phyloP scores from a whole-genome alignment of 805 yeast genomes.

The Kodamaea kaohsiungensis region DNA sequence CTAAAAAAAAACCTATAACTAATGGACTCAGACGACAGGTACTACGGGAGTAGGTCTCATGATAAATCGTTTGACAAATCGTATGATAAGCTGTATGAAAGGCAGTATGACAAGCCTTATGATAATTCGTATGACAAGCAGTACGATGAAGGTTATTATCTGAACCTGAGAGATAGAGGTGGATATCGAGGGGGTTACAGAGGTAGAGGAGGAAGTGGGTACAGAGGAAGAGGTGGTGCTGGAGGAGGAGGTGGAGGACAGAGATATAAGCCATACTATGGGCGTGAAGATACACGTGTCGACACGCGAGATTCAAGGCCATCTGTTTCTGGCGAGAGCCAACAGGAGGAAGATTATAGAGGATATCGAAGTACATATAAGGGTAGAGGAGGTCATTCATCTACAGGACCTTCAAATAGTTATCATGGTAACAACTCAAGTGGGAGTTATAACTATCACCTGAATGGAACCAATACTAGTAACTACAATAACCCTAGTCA shows the following conservation, averaged over 20 bases:
- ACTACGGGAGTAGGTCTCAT: background rate
- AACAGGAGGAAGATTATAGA: background rate
- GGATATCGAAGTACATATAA: background rate
- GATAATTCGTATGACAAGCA: background rate
- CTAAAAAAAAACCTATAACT: background rate
- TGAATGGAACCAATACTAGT: background rate
- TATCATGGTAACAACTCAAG: background rate
- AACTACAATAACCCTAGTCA: background rate
- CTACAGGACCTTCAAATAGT: background rate
- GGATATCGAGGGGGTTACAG: slow-evolving; percentile 20
- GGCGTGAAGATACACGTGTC: background rate
- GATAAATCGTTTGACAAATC: slow-evolving; percentile 2
- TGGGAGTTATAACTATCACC: background rate
- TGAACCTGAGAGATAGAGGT: slow-evolving; percentile 13
- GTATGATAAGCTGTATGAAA: slow-evolving; percentile 3
- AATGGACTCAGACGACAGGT: background rate
- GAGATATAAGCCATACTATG: background rate
- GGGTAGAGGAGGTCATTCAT: background rate
- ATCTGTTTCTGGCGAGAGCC: background rate
- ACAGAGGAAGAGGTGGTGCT: slow-evolving; percentile 23
- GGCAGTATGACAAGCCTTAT: background rate
- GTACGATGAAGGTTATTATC: slow-evolving; percentile 12
- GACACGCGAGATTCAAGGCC: slow-evolving; percentile 2
- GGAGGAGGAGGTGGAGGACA: slow-evolving; percentile 23
- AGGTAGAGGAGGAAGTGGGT: slow-evolving; percentile 17